Evolutionary conservation across 2,329 filamentous ascomycete species (phyloP), one percentile per base, ranked within the genome.

Genomic region (Bertia moriformis): DNA sequence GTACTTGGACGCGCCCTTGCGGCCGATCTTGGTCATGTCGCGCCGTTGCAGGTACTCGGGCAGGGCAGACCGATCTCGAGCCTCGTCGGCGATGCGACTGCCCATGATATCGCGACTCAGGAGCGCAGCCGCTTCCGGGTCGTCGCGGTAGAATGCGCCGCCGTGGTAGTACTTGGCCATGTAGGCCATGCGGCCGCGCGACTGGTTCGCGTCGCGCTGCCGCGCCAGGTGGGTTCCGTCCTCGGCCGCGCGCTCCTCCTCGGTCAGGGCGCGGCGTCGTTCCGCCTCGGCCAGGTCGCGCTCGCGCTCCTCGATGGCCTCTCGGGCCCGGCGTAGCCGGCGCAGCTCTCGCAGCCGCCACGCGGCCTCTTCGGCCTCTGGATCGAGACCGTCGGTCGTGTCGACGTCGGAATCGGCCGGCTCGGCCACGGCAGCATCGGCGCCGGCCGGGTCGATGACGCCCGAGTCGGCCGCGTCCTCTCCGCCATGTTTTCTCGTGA

Each of bases 101-200:
- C 88, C 88, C 74, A 93, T 93, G 46, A 95, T 69, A 53, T 95
- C 84, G 37, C 91, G 70, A 52, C 79, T 72, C 45, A 83, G 78
- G 36, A 95, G 65, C 1, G 84, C 84, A 45, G 83, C 76, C n/a
- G 75, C 76, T 48, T 78, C 75, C 39, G 78, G 70, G 49, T 91
- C 83, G 39, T 88, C 85, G 47, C 82, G 83, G 65, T 85, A 96
- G 64, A 96, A 98, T 14, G 91, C 91, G 37, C 91, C 91, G 61
- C 88, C 89, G 67, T 98, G 91, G 59, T 85, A 88, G 62, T 96
- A 98, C 55, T 88, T 87, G 53, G 94, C 87, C 83, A 96, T 85
- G 57, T 78, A 95, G 2, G 72, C 73, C 69, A 91, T 86, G 60
- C 89, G 82, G 40, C 86, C 86, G 43, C 81, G 79, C 38, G 67